phyloP scores from a whole-genome alignment of 2,329 filamentous ascomycete genomes.

The Aspergillus pseudoviridinutans region DNA sequence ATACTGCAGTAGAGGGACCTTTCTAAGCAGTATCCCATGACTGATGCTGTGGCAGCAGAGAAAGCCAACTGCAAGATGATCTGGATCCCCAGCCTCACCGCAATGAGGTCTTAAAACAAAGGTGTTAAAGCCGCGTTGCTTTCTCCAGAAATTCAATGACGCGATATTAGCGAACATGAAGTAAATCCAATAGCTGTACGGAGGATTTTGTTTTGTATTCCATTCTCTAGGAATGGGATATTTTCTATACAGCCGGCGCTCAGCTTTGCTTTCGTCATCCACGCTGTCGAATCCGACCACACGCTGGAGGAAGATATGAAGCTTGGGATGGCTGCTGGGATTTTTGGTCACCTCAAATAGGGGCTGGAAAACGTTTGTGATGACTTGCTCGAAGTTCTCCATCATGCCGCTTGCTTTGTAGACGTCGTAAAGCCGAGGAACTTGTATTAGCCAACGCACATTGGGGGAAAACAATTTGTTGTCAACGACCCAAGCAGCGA shows the following conservation, averaged over 20 bases:
- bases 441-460: slow-evolving; percentile 93
- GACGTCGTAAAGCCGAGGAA: slow-evolving; percentile 90
- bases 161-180: slow-evolving; percentile 92
- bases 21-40: slow-evolving; percentile 85
- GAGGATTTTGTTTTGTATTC: slow-evolving; percentile 91
- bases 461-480: slow-evolving; percentile 98
- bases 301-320: slow-evolving; percentile 89
- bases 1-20: slow-evolving; percentile 92
- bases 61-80: slow-evolving; percentile 87
- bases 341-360: slow-evolving; percentile 92
- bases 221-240: slow-evolving; percentile 87
- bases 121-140: slow-evolving; percentile 89
- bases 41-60: slow-evolving; percentile 96
- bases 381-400: slow-evolving; percentile 83
- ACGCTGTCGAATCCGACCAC: slow-evolving; percentile 98
- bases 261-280: slow-evolving; percentile 95
- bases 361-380: slow-evolving; percentile 88
- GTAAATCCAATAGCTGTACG: slow-evolving; percentile 99
- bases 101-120: slow-evolving; percentile 91
- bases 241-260: slow-evolving; percentile 90
- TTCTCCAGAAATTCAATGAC: slow-evolving; percentile 87
- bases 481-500: slow-evolving; percentile 95
- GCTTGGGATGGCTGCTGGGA: slow-evolving; percentile 80
- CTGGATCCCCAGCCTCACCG: slow-evolving; percentile 93
- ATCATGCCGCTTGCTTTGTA: slow-evolving; percentile 88